A percentile compares a stretch with the other conserved stretches of the same genome.
Evolutionary conservation across 345 rosid genomes (phyloP).

Genomic region (Populus ilicifolia): DNA sequence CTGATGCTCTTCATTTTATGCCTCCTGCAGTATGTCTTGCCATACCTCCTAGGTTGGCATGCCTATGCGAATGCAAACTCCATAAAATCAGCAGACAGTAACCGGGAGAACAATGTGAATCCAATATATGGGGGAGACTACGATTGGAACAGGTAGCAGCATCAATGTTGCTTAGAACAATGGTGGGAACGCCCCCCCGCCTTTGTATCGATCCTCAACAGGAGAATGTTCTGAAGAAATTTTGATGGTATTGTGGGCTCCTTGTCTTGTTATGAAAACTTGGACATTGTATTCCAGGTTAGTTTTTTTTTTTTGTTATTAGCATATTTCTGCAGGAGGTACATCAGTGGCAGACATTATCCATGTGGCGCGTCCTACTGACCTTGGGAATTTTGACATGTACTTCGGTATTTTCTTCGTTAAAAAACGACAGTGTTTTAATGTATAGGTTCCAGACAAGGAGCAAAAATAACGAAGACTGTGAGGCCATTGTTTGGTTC

Average conservation of each 20-base stretch:
- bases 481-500: background rate
- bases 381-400: background rate
- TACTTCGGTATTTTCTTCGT: background rate
- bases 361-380: background rate
- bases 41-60: constrained; percentile 80
- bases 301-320: too few species aligned
- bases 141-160: constrained; percentile 64
- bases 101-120: constrained; percentile 40
- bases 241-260: too few species aligned
- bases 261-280: background rate
- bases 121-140: constrained; percentile 70
- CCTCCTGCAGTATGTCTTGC: constrained; percentile 63
- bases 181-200: background rate
- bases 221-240: background rate
- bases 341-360: background rate
- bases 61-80: constrained; percentile 46
- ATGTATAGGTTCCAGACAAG: background rate
- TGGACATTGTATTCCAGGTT: background rate
- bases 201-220: background rate
- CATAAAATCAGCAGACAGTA: constrained; percentile 47
- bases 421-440: background rate
- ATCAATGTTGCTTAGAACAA: background rate
- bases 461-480: background rate
- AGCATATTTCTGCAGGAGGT: background rate
- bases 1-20: background rate